Evolutionary conservation across 352 stramenopile species (phyloP).

Genomic region (Globisporangium nodosum): DNA sequence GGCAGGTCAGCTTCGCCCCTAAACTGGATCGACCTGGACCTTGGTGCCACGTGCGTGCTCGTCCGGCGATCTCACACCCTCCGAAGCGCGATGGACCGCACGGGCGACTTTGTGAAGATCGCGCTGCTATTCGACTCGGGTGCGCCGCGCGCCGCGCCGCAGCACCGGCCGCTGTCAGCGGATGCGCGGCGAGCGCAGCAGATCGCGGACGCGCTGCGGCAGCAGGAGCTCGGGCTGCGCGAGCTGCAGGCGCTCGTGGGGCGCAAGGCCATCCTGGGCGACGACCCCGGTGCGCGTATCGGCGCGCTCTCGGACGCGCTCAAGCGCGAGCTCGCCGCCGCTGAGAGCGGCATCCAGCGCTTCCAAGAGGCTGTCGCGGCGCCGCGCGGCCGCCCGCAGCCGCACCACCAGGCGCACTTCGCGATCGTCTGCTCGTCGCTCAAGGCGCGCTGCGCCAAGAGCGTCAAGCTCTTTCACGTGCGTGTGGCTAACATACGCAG

Average conservation of each 20-base stretch:
- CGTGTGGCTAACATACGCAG: conserved; percentile 8
- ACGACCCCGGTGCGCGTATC: conserved; percentile 73
- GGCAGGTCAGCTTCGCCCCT: too few relatives aligned
- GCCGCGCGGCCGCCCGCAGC: conserved; percentile 45
- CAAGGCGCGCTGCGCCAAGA: conserved; percentile 77
- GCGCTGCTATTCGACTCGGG: conserved; percentile 78
- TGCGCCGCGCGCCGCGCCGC: conserved; percentile 26
- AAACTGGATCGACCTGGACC: too few relatives aligned
- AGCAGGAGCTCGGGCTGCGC: conserved; percentile 75
- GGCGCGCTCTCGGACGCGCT: conserved; percentile 71
- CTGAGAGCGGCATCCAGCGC: conserved; percentile 59
- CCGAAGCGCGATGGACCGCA: conserved; percentile 45
- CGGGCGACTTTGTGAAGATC: conserved; percentile 82
- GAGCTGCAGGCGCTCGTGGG: conserved; percentile 67
- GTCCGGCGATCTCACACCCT: too few relatives aligned
- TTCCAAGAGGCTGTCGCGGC: conserved; percentile 56
- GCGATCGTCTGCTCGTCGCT: conserved; percentile 71
- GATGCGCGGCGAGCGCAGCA: conserved; percentile 71
- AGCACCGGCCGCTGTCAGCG: conserved; percentile 61
- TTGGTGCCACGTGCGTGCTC: too few relatives aligned
- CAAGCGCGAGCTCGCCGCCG: conserved; percentile 61
- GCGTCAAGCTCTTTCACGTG: conserved; percentile 75
- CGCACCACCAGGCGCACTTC: conserved; percentile 81
- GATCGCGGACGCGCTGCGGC: conserved; percentile 71
- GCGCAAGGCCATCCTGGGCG: conserved; percentile 74